phyloP scores from a whole-genome alignment of 2,329 filamentous ascomycete genomes.

The Aulographum hederae region DNA sequence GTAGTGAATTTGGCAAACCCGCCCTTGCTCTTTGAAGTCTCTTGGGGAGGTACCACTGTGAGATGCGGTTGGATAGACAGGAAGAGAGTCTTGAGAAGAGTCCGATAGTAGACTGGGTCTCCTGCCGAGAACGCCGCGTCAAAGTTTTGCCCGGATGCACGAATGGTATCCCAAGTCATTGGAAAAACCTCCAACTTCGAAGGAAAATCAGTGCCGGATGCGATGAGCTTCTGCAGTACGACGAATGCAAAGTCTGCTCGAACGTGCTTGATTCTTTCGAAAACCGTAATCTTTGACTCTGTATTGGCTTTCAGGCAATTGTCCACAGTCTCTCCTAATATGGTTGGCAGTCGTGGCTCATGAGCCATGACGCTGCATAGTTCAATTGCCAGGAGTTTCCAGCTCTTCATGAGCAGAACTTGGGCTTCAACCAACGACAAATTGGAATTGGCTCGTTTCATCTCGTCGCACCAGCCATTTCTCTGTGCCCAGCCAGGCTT shows the following conservation, averaged over 20 bases:
- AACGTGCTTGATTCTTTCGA: constrained; percentile 55
- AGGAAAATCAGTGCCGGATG: constrained; percentile 27
- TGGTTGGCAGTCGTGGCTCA: constrained; percentile 38
- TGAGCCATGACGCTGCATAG: constrained; percentile 46
- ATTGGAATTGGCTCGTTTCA: constrained; percentile 77
- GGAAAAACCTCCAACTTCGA: constrained; percentile 33
- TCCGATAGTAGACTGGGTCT: constrained; percentile 58
- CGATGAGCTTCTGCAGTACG: constrained; percentile 61
- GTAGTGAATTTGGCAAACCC: too few relatives aligned
- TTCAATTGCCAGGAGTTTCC: constrained; percentile 76
- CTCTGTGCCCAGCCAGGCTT: constrained; percentile 55
- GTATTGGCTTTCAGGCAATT: constrained; percentile 63
- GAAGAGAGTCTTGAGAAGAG: constrained; percentile 68
- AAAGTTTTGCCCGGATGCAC: constrained; percentile 35
- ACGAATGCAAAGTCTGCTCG: constrained; percentile 69
- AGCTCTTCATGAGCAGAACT: constrained; percentile 68
- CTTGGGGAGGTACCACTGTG: not conserved
- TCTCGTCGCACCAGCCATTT: constrained; percentile 61
- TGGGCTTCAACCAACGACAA: constrained; percentile 85
- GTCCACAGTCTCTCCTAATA: constrained; percentile 51
- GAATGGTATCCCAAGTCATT: constrained; percentile 42
- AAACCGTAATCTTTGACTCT: constrained; percentile 63
- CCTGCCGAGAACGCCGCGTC: constrained; percentile 38
- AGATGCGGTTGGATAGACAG: constrained; percentile 53
- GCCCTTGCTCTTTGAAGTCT: too few relatives aligned